Base-by-base conservation (phyloP, 1,139 yeast genomes). In the Suhomyces maxii region DNA sequence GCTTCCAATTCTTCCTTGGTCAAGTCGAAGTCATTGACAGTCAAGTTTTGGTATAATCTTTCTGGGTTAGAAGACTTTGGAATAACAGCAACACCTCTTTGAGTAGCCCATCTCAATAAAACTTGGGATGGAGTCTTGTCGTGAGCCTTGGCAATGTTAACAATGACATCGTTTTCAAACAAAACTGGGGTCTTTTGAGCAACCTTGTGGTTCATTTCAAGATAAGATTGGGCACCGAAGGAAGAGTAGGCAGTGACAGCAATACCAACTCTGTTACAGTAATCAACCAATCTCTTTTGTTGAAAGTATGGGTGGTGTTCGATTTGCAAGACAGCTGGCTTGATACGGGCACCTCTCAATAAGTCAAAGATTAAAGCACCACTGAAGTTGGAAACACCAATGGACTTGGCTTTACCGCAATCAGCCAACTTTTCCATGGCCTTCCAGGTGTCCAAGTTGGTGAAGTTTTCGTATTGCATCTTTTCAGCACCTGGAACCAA, bases 291-390 rank as follows among this genome's bases (percentile, higher is more conserved):
- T 55, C 74, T 75, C 50, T 79, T 79, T 71, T 89, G 97, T 56
- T 86, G 88, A 66, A 89, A 77, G 75, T 88, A 89, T 55, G 97
- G 96, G 67, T 89, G 97, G 69, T 87, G 93, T 73, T 90, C 97
- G 63, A 90, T 86, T 70, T 90, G 97, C 58, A 87, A 77, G 45
- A 81, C 89, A 44, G 86, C 87, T 42, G 97, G 97, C 58, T 74
- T 80, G 62, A 89, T 82, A 57, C 73, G 79, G 53, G 87, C 85
- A 50, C 83, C 82, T 63, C 89, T 80, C 52, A 87, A 71, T 59
- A 89, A 74, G 61, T 90, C 97, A 58, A 80, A 82, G 56, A 90
- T 68, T 60, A 87, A 71, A 18, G 83, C 86, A 53, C 64, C 95
- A 51, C 77, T 74, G 73, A 85, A 89, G 76, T 90, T 90, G 55